A percentile compares a stretch with the other conserved stretches of the same genome.
Evolutionary conservation across 495 filamentous ascomycete genomes (phyloP).

Genomic region (Penicillium salamii): DNA sequence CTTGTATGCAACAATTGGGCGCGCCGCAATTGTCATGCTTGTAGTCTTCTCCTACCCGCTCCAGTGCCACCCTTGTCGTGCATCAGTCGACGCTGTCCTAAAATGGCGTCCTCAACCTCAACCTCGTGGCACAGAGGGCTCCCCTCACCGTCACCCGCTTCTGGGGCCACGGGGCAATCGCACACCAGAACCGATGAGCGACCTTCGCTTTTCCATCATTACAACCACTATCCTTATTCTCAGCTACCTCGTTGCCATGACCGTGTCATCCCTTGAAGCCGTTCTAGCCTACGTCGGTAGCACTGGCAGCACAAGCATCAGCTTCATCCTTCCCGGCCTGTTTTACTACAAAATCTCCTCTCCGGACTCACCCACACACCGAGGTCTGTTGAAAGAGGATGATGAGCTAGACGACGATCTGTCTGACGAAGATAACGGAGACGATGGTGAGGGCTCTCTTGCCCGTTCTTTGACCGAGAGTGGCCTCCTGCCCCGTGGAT

Average conservation of each 20-base stretch:
- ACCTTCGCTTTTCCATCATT: conserved; percentile 84
- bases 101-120: conserved; percentile 75
- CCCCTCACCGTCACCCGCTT: conserved; percentile 46
- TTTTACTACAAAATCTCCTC: conserved; percentile 98
- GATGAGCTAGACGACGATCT: conserved; percentile 57
- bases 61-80: conserved; percentile 91
- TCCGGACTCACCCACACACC: conserved; percentile 79
- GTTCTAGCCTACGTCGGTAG: conserved; percentile 94
- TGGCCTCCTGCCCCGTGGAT: conserved; percentile 48
- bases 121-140: conserved; percentile 35
- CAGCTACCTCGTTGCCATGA: conserved; percentile 84
- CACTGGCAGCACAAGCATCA: conserved; percentile 90
- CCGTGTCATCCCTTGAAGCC: conserved; percentile 81
- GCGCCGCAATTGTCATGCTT: conserved; percentile 91
- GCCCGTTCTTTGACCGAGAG: conserved; percentile 38
- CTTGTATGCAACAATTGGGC: conserved; percentile 82
- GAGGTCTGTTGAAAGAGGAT: conserved; percentile 83
- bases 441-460: conserved; percentile 36
- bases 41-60: conserved; percentile 97
- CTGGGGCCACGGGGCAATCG: conserved; percentile 34
- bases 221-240: conserved; percentile 80
- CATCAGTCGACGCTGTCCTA: conserved; percentile 85
- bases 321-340: conserved; percentile 90
- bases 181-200: conserved; percentile 63
- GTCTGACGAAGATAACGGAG: conserved; percentile 41